A percentile compares a stretch with the other conserved stretches of the same genome.
Conservation (phyloP, 306 rosid genomes). For the Trichosanthes truncata region DNA sequence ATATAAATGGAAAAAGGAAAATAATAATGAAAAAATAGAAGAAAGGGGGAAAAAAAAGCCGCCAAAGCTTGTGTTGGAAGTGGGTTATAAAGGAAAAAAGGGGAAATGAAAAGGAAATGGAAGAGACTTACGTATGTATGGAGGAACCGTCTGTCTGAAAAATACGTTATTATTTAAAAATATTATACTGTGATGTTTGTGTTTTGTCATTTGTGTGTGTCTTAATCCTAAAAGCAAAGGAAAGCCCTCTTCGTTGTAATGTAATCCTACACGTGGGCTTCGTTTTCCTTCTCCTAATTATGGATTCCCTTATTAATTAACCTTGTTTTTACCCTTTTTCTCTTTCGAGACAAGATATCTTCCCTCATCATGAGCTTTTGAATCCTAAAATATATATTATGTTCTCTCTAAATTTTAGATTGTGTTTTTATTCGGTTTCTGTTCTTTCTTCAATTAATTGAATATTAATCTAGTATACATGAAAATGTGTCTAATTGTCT, state of each 20-base stretch:
- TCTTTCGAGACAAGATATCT: background rate
- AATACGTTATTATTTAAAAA: background rate
- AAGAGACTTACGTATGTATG: slow-evolving; percentile 6
- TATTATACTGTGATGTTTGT: background rate
- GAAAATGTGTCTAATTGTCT: too few relatives aligned
- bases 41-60: background rate
- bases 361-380: background rate
- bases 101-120: background rate
- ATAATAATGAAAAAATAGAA: background rate
- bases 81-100: background rate
- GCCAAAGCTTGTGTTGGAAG: slow-evolving; percentile 4
- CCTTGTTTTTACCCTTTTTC: background rate
- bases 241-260: background rate
- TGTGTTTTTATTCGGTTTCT: too few relatives aligned
- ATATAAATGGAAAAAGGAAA: background rate
- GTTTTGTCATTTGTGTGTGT: background rate
- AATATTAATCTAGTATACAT: too few relatives aligned
- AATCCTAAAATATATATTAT: too few relatives aligned
- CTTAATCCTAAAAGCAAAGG: slow-evolving; percentile 9
- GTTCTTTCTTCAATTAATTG: too few relatives aligned
- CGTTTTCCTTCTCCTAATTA: background rate
- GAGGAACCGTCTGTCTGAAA: background rate
- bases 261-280: background rate
- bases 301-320: too few relatives aligned
- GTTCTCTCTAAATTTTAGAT: too few relatives aligned